Evolutionary conservation across 345 rosid species (phyloP).

Genomic region (Camelina neglecta): DNA sequence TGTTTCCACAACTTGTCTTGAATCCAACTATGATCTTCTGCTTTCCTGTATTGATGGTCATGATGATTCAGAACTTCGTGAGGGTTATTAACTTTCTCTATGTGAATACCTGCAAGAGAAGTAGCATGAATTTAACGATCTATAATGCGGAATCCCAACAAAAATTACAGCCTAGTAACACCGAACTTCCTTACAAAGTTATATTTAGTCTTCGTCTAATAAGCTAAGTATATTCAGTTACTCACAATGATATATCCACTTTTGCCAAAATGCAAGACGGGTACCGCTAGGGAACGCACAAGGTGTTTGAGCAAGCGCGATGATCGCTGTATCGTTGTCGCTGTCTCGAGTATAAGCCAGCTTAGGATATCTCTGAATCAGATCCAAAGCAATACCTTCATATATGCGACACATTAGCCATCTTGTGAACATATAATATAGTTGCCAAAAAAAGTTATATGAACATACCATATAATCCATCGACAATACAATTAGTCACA

Average conservation of each 20-base stretch:
- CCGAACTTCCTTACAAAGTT: not conserved
- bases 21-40: conserved; percentile 16
- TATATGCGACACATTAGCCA: not conserved
- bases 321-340: conserved; percentile 65
- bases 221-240: not conserved
- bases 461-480: conserved; percentile 58
- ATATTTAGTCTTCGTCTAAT: not conserved
- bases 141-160: not conserved
- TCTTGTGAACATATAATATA: conserved; percentile 1
- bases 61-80: conserved; percentile 26
- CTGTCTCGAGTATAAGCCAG: conserved; percentile 59
- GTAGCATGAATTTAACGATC: not conserved
- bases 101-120: conserved; percentile 33
- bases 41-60: conserved; percentile 20
- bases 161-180: not conserved
- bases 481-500: conserved; percentile 66
- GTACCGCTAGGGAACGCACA: conserved; percentile 69
- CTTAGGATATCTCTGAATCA: conserved; percentile 51
- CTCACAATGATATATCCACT: conserved; percentile 64
- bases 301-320: conserved; percentile 66
- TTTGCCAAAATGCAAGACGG: conserved; percentile 56
- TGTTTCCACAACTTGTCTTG: conserved; percentile 32
- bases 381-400: conserved; percentile 68
- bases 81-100: conserved; percentile 32
- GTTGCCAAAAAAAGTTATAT: too few relatives aligned